Percentiles rank a stretch among this genome's conserved stretches.
These are phyloP conservation scores for Tylopilus cervinicoccineus DNA, from an alignment of 768 basidiomycete genomes.

Conservation along the genomic window DNA sequence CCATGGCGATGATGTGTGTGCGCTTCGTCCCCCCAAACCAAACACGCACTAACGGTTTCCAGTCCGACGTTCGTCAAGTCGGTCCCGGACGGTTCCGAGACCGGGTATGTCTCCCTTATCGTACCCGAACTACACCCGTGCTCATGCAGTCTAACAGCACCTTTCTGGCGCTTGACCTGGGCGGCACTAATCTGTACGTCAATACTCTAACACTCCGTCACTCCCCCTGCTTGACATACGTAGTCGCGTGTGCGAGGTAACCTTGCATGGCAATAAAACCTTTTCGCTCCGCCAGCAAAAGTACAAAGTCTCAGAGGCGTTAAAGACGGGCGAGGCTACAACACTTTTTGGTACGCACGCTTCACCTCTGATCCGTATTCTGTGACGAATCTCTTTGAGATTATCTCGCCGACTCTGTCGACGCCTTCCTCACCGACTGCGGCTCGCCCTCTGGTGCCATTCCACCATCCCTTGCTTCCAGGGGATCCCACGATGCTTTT, in stretches of 20 bases:
- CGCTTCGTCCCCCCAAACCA: neutral
- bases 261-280: constrained; percentile 83
- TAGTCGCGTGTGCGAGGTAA: constrained; percentile 93
- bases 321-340: constrained; percentile 90
- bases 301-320: constrained; percentile 89
- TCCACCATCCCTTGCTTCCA: constrained; percentile 24
- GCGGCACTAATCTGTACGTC: constrained; percentile 93
- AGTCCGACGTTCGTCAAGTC: constrained; percentile 96
- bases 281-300: constrained; percentile 93
- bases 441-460: constrained; percentile 26
- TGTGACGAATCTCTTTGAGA: constrained; percentile 46
- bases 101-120: constrained; percentile 55
- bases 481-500: constrained; percentile 11
- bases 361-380: neutral
- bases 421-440: constrained; percentile 78
- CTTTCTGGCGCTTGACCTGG: constrained; percentile 94
- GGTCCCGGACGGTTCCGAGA: constrained; percentile 91
- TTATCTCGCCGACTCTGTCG: constrained; percentile 96
- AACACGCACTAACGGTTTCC: neutral
- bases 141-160: constrained; percentile 50
- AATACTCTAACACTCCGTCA: neutral
- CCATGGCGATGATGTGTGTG: constrained; percentile 90
- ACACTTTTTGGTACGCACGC: constrained; percentile 71
- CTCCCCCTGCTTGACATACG: constrained; percentile 1
- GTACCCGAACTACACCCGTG: neutral